Conservation (phyloP, 2,329 filamentous ascomycete genomes). For the Pseudogymnoascus sp. region DNA sequence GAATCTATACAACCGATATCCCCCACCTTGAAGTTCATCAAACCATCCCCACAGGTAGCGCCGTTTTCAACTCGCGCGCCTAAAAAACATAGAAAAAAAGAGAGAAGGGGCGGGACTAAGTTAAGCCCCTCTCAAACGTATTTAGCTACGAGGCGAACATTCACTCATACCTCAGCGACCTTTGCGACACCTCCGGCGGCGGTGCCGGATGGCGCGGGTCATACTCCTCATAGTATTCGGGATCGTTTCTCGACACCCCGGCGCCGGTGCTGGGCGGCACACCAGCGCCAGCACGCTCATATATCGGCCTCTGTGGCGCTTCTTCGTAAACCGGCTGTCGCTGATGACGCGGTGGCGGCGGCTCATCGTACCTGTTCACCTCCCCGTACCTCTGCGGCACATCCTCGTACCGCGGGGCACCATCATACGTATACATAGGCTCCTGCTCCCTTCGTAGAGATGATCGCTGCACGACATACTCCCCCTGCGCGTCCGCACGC, state of each 20-base stretch:
- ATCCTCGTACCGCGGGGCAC: background rate
- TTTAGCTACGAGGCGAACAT: background rate
- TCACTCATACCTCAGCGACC: background rate
- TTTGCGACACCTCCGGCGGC: constrained; percentile 17
- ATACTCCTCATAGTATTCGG: constrained; percentile 37
- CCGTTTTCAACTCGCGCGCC: background rate
- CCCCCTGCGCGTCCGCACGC: constrained; percentile 38
- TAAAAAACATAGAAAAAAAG: background rate
- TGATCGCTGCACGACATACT: constrained; percentile 42
- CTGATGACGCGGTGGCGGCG: background rate
- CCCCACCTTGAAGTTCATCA: background rate
- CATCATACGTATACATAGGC: constrained; percentile 9
- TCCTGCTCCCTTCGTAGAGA: constrained; percentile 23
- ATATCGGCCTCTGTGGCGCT: background rate
- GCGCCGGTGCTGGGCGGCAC: background rate
- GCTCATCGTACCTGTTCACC: background rate
- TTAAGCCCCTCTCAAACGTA: background rate
- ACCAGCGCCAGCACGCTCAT: background rate
- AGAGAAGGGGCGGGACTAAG: background rate
- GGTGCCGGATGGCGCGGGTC: constrained; percentile 37
- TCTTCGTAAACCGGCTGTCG: constrained; percentile 7
- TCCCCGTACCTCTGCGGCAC: background rate
- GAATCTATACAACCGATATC: background rate
- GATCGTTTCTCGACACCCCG: constrained; percentile 5
- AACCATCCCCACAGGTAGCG: background rate